A percentile compares a stretch with the other conserved stretches of the same genome.
Evolutionary conservation across 2,329 filamentous ascomycete species (phyloP).

Genomic region (Hymenotorrendiella dingleyae): DNA sequence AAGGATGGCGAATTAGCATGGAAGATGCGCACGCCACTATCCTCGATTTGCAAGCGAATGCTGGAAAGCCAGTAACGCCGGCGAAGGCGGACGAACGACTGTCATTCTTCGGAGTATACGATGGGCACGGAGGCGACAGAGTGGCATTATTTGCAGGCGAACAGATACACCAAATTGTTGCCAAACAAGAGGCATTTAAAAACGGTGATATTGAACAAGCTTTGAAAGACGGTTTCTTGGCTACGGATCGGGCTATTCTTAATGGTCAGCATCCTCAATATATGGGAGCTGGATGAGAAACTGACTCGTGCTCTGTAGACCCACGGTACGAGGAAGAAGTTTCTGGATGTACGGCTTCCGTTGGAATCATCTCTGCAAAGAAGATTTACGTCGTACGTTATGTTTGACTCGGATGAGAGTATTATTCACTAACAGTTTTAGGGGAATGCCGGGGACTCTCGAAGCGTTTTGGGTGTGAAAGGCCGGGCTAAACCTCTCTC

Average conservation of each 20-base stretch:
- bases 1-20: constrained; percentile 99
- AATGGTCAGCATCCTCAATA: constrained; percentile 58
- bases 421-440: constrained; percentile 37
- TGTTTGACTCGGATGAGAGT: neutral
- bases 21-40: constrained; percentile 90
- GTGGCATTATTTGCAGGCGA: constrained; percentile 90
- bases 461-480: constrained; percentile 92
- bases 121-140: constrained; percentile 95
- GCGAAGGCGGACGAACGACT: constrained; percentile 64
- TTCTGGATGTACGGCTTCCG: constrained; percentile 93
- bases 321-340: constrained; percentile 97
- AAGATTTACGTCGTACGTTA: constrained; percentile 90
- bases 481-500: constrained; percentile 94
- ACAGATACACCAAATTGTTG: constrained; percentile 87
- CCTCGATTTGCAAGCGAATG: constrained; percentile 70
- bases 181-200: constrained; percentile 92
- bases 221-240: constrained; percentile 93
- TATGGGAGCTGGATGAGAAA: constrained; percentile 8
- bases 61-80: constrained; percentile 45
- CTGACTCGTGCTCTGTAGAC: constrained; percentile 51
- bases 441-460: constrained; percentile 96
- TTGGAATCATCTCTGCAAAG: constrained; percentile 79
- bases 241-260: constrained; percentile 90
- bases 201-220: constrained; percentile 89
- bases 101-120: constrained; percentile 96